Evolutionary conservation across 495 filamentous ascomycete genomes (phyloP).

Genomic region (Neohortaea acidophila): DNA sequence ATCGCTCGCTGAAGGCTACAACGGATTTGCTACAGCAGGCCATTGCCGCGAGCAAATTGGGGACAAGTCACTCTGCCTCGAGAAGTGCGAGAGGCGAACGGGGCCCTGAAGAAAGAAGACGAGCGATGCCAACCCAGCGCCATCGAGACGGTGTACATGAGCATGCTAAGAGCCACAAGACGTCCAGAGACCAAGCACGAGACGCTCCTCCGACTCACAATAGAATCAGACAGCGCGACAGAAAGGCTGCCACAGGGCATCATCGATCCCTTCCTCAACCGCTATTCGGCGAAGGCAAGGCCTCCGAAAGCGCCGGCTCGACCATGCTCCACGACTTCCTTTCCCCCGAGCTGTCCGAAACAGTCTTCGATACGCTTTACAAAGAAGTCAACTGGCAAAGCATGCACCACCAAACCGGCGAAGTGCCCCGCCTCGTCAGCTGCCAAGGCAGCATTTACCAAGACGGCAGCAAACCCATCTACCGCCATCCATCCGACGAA

Average conservation of each 20-base stretch:
- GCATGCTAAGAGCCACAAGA: background rate
- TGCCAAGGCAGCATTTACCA: slow-evolving; percentile 60
- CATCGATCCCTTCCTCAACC: no score
- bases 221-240: background rate
- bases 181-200: background rate
- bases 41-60: no score
- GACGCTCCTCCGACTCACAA: background rate
- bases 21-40: no score
- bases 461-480: slow-evolving; percentile 74
- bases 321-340: slow-evolving; percentile 57
- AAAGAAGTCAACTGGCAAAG: slow-evolving; percentile 74
- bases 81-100: background rate
- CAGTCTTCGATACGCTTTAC: slow-evolving; percentile 53
- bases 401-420: slow-evolving; percentile 84
- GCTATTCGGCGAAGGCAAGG: slow-evolving; percentile 11
- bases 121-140: background rate
- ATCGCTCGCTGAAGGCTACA: background rate
- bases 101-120: background rate
- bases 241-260: no score
- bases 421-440: slow-evolving; percentile 85
- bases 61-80: background rate
- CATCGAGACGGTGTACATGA: background rate
- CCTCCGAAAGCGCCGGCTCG: slow-evolving; percentile 50
- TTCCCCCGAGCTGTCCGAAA: slow-evolving; percentile 23
- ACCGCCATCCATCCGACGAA: slow-evolving; percentile 87